Percentiles rank a stretch among this genome's conserved stretches.
Conservation (phyloP, 441 rosid species). For the Adansonia rubrostipa region DNA sequence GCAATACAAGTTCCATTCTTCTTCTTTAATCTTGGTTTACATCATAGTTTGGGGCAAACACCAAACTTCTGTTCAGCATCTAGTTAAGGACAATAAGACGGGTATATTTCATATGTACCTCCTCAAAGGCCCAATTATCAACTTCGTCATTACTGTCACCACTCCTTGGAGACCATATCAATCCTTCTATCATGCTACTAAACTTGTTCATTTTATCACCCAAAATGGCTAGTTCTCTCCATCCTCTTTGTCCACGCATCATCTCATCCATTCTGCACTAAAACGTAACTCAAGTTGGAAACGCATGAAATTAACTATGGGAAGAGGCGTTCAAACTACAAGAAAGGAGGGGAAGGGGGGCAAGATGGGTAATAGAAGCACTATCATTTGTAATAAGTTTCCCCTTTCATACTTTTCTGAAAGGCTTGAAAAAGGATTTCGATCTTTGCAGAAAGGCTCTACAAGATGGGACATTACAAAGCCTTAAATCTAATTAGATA, state of each 20-base stretch:
- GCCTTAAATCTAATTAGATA: not conserved
- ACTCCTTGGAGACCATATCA: constrained; percentile 89
- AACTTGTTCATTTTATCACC: constrained; percentile 89
- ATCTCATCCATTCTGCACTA: constrained; percentile 88
- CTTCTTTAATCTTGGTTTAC: not conserved
- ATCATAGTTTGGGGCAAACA: not conserved
- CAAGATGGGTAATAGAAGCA: not conserved
- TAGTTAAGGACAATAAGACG: not conserved
- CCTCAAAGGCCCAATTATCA: constrained; percentile 81
- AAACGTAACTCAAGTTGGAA: constrained; percentile 27
- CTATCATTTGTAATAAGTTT: not conserved
- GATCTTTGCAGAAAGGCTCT: constrained; percentile 9
- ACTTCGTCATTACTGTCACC: constrained; percentile 51
- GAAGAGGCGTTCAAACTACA: not conserved
- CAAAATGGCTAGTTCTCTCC: constrained; percentile 88
- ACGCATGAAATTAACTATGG: not conserved
- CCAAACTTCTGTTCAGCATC: not conserved
- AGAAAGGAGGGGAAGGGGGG: not conserved
- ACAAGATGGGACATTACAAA: not conserved
- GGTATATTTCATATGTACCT: constrained; percentile 46
- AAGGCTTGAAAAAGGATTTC: constrained; percentile 2
- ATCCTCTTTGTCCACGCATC: constrained; percentile 98
- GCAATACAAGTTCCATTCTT: not conserved
- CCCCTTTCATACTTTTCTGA: not conserved
- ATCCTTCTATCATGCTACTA: constrained; percentile 89